These are phyloP conservation scores for Talaromyces ruber DNA, from an alignment of 495 filamentous ascomycete genomes.

Conservation along the genomic window DNA sequence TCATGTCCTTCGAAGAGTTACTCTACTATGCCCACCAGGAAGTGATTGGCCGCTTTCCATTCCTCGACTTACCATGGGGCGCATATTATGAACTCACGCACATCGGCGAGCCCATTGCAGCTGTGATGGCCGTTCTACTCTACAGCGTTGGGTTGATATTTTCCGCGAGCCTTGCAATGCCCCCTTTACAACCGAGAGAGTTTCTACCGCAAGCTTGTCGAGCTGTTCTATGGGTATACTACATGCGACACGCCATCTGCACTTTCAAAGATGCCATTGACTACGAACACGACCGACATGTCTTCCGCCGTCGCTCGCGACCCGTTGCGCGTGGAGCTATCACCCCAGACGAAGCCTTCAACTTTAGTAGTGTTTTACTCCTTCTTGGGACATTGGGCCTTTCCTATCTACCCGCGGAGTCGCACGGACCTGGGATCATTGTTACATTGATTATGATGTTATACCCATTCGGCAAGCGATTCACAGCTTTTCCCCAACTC, in stretches of 20 bases:
- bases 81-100: not conserved
- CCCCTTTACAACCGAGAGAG: not conserved
- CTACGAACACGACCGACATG: not conserved
- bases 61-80: not conserved
- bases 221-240: not conserved
- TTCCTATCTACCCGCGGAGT: not conserved
- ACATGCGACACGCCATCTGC: not conserved
- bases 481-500: not conserved
- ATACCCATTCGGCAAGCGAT: not conserved
- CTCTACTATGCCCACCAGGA: not conserved
- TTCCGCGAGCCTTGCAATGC: not conserved
- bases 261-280: not conserved
- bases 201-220: not conserved
- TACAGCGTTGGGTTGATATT: not conserved
- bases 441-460: not conserved
- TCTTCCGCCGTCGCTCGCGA: not conserved
- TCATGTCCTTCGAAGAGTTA: not conserved
- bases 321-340: slow-evolving; percentile 1
- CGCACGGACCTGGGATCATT: not conserved
- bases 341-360: not conserved
- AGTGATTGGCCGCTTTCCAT: not conserved
- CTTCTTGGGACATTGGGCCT: not conserved
- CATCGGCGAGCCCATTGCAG: not conserved
- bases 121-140: not conserved
- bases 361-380: not conserved